Percentiles rank a stretch among this genome's conserved stretches.
phyloP scores from a whole-genome alignment of 768 basidiomycete genomes.

The Fomitopsis pulvina region DNA sequence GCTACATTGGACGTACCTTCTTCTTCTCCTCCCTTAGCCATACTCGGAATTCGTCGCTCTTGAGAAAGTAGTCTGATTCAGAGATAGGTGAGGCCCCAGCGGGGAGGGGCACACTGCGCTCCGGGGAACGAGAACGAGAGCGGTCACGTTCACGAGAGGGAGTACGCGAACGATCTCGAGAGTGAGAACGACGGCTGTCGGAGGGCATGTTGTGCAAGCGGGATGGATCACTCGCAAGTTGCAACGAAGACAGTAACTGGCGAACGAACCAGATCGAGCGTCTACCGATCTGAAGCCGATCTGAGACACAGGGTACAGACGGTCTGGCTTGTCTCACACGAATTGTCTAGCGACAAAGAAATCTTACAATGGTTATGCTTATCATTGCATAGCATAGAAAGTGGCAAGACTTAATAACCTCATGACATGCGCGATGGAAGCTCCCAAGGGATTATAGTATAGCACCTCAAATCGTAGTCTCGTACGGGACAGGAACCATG shows the following conservation, averaged over 20 bases:
- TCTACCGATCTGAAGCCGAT: not conserved
- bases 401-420: conserved; percentile 17
- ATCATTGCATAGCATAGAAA: conserved; percentile 20
- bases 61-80: conserved; percentile 85
- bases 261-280: too few relatives aligned
- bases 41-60: conserved; percentile 76
- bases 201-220: conserved; percentile 17
- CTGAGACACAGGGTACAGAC: not conserved
- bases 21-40: conserved; percentile 78
- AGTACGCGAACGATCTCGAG: conserved; percentile 16
- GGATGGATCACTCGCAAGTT: not conserved
- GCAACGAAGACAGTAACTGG: too few relatives aligned
- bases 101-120: conserved; percentile 41
- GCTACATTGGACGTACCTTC: conserved; percentile 34
- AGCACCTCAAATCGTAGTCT: conserved; percentile 83
- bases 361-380: conserved; percentile 8
- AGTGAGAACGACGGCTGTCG: conserved; percentile 20
- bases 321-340: too few relatives aligned
- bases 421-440: conserved; percentile 5
- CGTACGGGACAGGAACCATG: conserved; percentile 88
- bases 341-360: too few relatives aligned
- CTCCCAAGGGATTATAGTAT: not conserved
- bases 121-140: conserved; percentile 38
- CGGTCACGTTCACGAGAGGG: conserved; percentile 11
- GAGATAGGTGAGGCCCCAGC: conserved; percentile 55